These are phyloP conservation scores for Mucor ambiguus DNA, from an alignment of 371 early-diverging fungal genomes.

Conservation along the genomic window DNA sequence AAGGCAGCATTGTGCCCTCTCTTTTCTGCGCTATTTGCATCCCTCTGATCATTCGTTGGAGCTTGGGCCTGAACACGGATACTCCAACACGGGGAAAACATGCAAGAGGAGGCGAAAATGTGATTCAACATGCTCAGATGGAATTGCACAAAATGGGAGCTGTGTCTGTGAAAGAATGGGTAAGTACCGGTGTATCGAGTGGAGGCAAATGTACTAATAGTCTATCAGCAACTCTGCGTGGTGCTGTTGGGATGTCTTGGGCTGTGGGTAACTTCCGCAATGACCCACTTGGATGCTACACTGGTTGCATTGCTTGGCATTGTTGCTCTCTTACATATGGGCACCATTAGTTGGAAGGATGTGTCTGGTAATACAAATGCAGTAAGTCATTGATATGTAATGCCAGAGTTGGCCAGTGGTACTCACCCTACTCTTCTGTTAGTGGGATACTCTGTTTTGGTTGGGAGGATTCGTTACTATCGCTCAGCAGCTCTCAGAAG, in stretches of 20 bases:
- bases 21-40: conserved; percentile 40
- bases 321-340: conserved; percentile 53
- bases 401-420: neutral
- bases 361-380: conserved; percentile 69
- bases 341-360: conserved; percentile 74
- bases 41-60: conserved; percentile 43
- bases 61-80: conserved; percentile 27
- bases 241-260: conserved; percentile 61
- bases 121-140: conserved; percentile 25
- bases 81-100: conserved; percentile 20
- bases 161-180: conserved; percentile 29
- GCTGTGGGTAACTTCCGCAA: conserved; percentile 70
- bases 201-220: neutral
- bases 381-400: conserved; percentile 24
- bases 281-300: conserved; percentile 66
- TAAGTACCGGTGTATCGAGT: neutral
- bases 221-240: conserved; percentile 47
- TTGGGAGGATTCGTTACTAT: conserved; percentile 78
- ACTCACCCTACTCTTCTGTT: neutral
- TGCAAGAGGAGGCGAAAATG: conserved; percentile 21
- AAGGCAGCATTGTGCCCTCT: conserved; percentile 59
- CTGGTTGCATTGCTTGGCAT: conserved; percentile 73
- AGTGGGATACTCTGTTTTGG: conserved; percentile 87
- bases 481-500: conserved; percentile 70
- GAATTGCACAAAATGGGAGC: conserved; percentile 29